Evolutionary conservation across 352 stramenopile species (phyloP), one percentile per base, ranked within the genome.

Genomic region (Globisporangium recalcitrans): DNA sequence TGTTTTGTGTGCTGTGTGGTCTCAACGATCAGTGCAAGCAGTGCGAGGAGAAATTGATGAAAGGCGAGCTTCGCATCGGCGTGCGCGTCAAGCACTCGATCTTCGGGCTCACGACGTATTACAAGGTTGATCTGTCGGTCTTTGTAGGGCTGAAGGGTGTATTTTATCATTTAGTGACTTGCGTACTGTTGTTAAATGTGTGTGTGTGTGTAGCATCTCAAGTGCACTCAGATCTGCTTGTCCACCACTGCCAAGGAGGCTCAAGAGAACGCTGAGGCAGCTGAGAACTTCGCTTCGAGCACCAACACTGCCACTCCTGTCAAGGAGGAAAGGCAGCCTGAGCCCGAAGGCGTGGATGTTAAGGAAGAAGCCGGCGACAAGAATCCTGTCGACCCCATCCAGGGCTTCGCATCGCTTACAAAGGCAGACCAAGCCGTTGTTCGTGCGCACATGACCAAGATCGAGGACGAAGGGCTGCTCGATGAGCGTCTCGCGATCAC

Each of bases 61-160:
- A 65, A 10, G 77, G 69, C 21, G 38, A 60, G 0, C 31, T 95
- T 21, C 80, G 81, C 22, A 66, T 95, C 4, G 78, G 78, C 6
- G 62, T 95, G 21, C 56, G 65, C 21, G 74, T 95, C 7, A 75
- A 70, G 14, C 83, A 95, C 62, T 95, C 85, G 16, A 87, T 91
- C 34, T 95, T 93, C 61, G 85, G 85, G 11, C 67, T 81, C 42
- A 90, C 77, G 0, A 91, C 72, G 22, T 95, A 95, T 56, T 92
- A 80, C 62, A 95, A 94, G 72, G 85, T 91, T 67, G 11, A 60
- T 38, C n/a, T n/a, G n/a, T n/a, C n/a, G n/a, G n/a, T 40, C 5
- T 40, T 19, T 40, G 4, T 40, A 40, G 34, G 34, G 13, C 11
- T 40, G 34, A 19, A 6, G 11, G 11, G 1, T 40, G 34, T 40